Conservation (phyloP, 441 rosid species). For the Eutrema salsugineum region DNA sequence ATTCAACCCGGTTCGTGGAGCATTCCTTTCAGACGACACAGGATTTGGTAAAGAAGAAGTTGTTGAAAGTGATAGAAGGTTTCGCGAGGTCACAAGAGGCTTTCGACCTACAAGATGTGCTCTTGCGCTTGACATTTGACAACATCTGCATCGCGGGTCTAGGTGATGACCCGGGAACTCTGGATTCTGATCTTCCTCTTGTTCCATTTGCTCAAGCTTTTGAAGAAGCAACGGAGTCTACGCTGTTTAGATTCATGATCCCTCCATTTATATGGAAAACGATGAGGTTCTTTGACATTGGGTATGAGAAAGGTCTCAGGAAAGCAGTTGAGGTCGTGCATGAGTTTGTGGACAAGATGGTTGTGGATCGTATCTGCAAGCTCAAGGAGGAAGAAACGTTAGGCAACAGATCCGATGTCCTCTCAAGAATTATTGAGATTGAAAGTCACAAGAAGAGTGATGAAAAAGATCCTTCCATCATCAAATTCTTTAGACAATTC, state of each 20-base stretch:
- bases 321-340: constrained; percentile 55
- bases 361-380: constrained; percentile 38
- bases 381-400: constrained; percentile 31
- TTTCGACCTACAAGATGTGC: constrained; percentile 67
- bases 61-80: constrained; percentile 46
- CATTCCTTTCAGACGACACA: constrained; percentile 49
- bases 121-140: constrained; percentile 75
- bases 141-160: constrained; percentile 68
- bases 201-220: constrained; percentile 76
- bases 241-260: constrained; percentile 49
- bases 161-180: constrained; percentile 69
- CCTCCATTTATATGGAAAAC: constrained; percentile 68
- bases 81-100: constrained; percentile 33
- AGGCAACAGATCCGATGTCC: constrained; percentile 44
- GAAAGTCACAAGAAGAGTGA: constrained; percentile 31
- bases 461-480: constrained; percentile 29
- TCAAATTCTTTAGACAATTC: constrained; percentile 52
- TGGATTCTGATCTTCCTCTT: constrained; percentile 47
- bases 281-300: constrained; percentile 49
- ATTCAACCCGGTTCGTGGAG: constrained; percentile 50
- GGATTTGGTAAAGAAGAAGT: constrained; percentile 47
- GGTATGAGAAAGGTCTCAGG: constrained; percentile 56
- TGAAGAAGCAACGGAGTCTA: constrained; percentile 69
- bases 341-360: constrained; percentile 54
- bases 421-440: constrained; percentile 52